A percentile compares a stretch with the other conserved stretches of the same genome.
These are phyloP conservation scores for Pestalotiopsis sp. DNA, from an alignment of 2,329 filamentous ascomycete species.

Conservation along the genomic window DNA sequence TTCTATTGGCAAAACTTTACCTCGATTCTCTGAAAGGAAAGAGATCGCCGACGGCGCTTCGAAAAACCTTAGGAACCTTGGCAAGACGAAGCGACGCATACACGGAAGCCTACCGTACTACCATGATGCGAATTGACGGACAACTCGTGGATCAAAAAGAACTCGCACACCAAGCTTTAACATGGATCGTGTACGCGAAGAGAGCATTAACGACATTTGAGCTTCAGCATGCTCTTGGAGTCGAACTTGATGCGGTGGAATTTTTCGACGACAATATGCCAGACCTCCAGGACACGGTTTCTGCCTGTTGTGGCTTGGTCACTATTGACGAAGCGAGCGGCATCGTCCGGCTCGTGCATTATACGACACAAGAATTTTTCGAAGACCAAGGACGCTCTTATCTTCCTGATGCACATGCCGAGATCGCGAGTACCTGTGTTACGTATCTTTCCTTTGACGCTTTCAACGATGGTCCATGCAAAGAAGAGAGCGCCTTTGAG, in stretches of 20 bases:
- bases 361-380: conserved; percentile 10
- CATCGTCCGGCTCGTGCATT: conserved; percentile 26
- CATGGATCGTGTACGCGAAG: conserved; percentile 41
- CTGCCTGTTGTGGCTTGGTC: conserved; percentile 43
- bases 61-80: conserved; percentile 30
- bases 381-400: neutral
- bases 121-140: conserved; percentile 42
- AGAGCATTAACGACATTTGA: conserved; percentile 35
- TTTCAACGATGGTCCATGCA: neutral
- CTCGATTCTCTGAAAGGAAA: conserved; percentile 34
- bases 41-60: conserved; percentile 33
- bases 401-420: neutral
- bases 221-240: conserved; percentile 43
- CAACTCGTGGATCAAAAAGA: conserved; percentile 33
- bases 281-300: conserved; percentile 33
- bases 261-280: conserved; percentile 38
- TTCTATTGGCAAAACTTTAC: conserved; percentile 41
- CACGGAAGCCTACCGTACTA: conserved; percentile 39
- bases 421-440: neutral
- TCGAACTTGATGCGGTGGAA: conserved; percentile 25
- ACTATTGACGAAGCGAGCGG: conserved; percentile 38
- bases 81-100: conserved; percentile 31
- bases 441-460: neutral
- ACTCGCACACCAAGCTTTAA: conserved; percentile 39
- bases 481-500: neutral